These are phyloP conservation scores for Middelhovenomyces tepae DNA, from an alignment of 805 yeast genomes.

Conservation along the genomic window DNA sequence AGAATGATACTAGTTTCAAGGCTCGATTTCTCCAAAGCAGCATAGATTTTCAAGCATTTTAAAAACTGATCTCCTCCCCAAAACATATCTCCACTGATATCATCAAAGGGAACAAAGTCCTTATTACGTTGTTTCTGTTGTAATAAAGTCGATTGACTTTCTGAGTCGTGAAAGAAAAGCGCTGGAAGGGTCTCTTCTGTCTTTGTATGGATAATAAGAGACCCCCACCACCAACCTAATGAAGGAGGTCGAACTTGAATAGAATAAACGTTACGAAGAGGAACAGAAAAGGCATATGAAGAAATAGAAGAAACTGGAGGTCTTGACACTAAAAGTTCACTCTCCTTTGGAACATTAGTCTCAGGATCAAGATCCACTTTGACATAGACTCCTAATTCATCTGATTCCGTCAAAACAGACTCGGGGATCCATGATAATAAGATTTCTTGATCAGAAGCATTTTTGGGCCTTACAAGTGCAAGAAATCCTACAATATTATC, in stretches of 20 bases:
- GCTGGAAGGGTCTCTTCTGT: conserved; percentile 62
- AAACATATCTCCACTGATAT: conserved; percentile 37
- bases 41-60: conserved; percentile 41
- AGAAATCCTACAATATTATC: conserved; percentile 80
- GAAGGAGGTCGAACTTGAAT: conserved; percentile 80
- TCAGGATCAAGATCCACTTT: conserved; percentile 40
- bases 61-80: conserved; percentile 92
- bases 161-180: conserved; percentile 87
- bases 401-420: conserved; percentile 32
- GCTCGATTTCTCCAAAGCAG: conserved; percentile 58
- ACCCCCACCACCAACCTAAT: conserved; percentile 87
- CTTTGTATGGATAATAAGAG: conserved; percentile 63
- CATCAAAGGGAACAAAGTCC: conserved; percentile 65
- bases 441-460: conserved; percentile 44
- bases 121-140: conserved; percentile 52
- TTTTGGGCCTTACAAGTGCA: conserved; percentile 48
- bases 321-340: conserved; percentile 35
- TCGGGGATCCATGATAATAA: conserved; percentile 61
- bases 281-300: conserved; percentile 62
- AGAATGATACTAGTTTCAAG: conserved; percentile 65
- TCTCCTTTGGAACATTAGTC: conserved; percentile 15
- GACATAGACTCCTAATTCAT: conserved; percentile 40
- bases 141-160: conserved; percentile 61
- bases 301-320: conserved; percentile 46
- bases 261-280: conserved; percentile 56